Evolutionary conservation across 1,284 basidiomycete genomes (phyloP).

Genomic region (Athelia sp.): DNA sequence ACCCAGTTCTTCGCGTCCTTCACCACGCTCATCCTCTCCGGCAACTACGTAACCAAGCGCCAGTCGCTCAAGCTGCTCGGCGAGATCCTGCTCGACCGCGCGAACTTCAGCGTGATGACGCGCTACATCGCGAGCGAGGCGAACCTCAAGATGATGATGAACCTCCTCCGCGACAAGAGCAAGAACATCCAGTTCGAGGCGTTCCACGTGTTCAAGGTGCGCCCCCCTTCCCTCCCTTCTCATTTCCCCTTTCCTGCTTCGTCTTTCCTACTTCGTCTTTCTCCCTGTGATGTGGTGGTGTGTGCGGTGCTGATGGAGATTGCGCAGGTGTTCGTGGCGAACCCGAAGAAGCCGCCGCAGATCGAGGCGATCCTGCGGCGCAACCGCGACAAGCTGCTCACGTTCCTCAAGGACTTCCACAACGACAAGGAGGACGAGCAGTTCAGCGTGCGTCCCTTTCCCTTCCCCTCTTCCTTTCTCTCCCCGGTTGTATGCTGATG

Average conservation of each 20-base stretch:
- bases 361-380: slow-evolving; percentile 89
- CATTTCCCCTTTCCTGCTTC: slow-evolving; percentile 3
- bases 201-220: slow-evolving; percentile 99
- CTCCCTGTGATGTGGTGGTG: slow-evolving; percentile 1
- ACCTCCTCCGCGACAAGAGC: slow-evolving; percentile 93
- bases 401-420: slow-evolving; percentile 91
- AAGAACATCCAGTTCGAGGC: slow-evolving; percentile 99
- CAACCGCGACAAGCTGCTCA: slow-evolving; percentile 91
- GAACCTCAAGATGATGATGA: slow-evolving; percentile 99
- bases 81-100: slow-evolving; percentile 95
- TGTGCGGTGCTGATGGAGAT: background rate
- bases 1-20: slow-evolving; percentile 92
- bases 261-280: too few relatives aligned
- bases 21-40: slow-evolving; percentile 86
- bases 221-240: slow-evolving; percentile 1
- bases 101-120: slow-evolving; percentile 98
- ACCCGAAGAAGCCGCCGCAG: slow-evolving; percentile 96
- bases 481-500: slow-evolving; percentile 3
- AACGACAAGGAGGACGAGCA: slow-evolving; percentile 99
- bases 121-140: slow-evolving; percentile 91
- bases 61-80: slow-evolving; percentile 98
- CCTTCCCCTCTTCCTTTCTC: slow-evolving; percentile 4
- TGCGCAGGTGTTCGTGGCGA: slow-evolving; percentile 93
- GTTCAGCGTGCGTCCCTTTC: slow-evolving; percentile 57
- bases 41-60: slow-evolving; percentile 99